A percentile compares a stretch with the other conserved stretches of the same genome.
These are phyloP conservation scores for Sporothrix brasiliensis DNA, from an alignment of 2,329 filamentous ascomycete species.

Conservation along the genomic window DNA sequence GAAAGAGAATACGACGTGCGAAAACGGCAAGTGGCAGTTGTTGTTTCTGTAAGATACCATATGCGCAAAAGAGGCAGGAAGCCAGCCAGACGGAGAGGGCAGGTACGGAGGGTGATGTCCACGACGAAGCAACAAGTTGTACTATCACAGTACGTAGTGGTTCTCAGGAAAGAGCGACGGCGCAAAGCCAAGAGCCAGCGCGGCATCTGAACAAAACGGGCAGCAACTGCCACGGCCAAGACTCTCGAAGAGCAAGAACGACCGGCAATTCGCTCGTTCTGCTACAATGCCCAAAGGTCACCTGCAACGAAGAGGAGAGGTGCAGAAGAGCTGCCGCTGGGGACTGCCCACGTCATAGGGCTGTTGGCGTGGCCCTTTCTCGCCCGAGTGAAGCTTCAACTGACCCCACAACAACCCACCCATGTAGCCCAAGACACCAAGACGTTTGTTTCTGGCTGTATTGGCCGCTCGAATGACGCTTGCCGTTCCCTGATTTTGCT, in stretches of 20 bases:
- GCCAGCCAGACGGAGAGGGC: neutral
- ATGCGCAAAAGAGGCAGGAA: slow-evolving; percentile 3
- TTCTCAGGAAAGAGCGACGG: neutral
- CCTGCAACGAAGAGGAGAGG: slow-evolving; percentile 6
- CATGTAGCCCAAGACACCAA: slow-evolving; percentile 15
- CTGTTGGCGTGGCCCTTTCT: slow-evolving; percentile 10
- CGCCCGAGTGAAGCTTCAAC: too few relatives aligned
- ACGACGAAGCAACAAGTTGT: neutral
- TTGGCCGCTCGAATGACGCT: neutral
- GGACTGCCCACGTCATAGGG: slow-evolving; percentile 27
- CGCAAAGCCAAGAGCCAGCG: neutral
- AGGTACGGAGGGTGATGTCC: neutral
- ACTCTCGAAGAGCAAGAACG: slow-evolving; percentile 2
- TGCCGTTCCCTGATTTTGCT: slow-evolving; percentile 5
- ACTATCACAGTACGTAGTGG: neutral
- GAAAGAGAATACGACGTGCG: neutral
- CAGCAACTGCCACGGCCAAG: neutral
- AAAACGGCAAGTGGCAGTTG: neutral
- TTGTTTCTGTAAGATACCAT: neutral
- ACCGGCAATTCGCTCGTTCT: slow-evolving; percentile 10
- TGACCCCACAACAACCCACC: slow-evolving; percentile 1
- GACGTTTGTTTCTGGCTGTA: slow-evolving; percentile 8
- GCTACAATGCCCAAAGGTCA: neutral
- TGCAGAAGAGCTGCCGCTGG: slow-evolving; percentile 6
- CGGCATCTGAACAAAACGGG: slow-evolving; percentile 7